Evolutionary conservation across 179 eudicot species (phyloP).

Genomic region (Sideroxylon spinosum): DNA sequence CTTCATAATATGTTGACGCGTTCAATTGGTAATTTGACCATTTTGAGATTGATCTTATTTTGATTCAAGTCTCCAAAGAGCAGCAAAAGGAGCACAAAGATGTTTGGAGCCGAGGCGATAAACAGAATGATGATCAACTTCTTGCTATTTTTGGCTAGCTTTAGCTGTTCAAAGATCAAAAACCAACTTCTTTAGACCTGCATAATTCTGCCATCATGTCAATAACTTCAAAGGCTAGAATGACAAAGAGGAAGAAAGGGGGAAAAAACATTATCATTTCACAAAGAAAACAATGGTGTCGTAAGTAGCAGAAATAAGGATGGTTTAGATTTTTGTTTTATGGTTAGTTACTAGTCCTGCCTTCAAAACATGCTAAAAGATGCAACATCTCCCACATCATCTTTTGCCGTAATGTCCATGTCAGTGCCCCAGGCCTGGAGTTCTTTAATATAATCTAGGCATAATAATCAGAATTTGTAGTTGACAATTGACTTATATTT

Average conservation of each 20-base stretch:
- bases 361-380: too few relatives aligned
- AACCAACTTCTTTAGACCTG: slow-evolving; percentile 6
- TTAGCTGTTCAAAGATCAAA: too few relatives aligned
- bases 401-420: too few relatives aligned
- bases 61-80: background rate
- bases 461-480: too few relatives aligned
- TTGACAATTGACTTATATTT: too few relatives aligned
- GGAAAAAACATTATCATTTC: background rate
- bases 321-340: too few relatives aligned
- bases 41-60: background rate
- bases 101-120: background rate
- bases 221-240: background rate
- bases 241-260: background rate
- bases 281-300: background rate
- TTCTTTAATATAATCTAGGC: too few relatives aligned
- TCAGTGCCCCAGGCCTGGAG: too few relatives aligned
- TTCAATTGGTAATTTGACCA: background rate
- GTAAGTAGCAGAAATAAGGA: too few relatives aligned
- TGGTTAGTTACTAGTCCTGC: too few relatives aligned
- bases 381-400: too few relatives aligned
- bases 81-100: background rate
- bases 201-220: background rate
- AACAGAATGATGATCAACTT: slow-evolving; percentile 10
- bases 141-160: background rate
- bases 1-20: background rate